These are phyloP conservation scores for Alternaria metachromatica DNA, from an alignment of 2,329 filamentous ascomycete genomes.

Conservation along the genomic window DNA sequence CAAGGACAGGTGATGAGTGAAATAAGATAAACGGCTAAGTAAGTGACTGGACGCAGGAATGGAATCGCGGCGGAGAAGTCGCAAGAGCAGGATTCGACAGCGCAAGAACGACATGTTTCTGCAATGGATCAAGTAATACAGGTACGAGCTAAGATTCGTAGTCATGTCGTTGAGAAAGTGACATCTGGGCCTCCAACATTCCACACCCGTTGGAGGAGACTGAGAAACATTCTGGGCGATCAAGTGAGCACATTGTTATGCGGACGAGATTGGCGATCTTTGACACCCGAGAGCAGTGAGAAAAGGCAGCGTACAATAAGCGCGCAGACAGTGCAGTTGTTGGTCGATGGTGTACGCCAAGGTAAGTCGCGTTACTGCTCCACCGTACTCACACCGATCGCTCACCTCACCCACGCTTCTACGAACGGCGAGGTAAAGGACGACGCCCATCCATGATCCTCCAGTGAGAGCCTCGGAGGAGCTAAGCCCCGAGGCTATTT, in stretches of 20 bases:
- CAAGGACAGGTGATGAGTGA: too few relatives aligned
- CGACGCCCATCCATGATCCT: neutral
- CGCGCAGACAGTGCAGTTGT: neutral
- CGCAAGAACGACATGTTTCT: neutral
- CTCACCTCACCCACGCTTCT: neutral
- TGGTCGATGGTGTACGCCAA: neutral
- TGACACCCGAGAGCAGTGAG: neutral
- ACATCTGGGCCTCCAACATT: neutral
- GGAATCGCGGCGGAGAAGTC: neutral
- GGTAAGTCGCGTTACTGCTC: neutral
- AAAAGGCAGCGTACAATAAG: neutral
- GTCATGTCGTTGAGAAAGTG: neutral
- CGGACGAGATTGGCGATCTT: neutral
- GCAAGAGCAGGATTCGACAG: neutral
- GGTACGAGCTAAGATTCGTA: neutral
- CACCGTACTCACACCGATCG: neutral
- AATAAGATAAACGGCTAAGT: too few relatives aligned
- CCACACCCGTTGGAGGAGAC: neutral
- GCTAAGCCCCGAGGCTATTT: neutral
- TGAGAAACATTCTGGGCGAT: neutral
- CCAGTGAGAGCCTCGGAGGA: neutral
- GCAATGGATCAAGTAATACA: neutral
- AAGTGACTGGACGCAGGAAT: neutral
- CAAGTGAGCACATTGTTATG: neutral
- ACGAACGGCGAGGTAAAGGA: neutral